These are phyloP conservation scores for Boehmeria nivea DNA, from an alignment of 306 rosid species.

Conservation along the genomic window DNA sequence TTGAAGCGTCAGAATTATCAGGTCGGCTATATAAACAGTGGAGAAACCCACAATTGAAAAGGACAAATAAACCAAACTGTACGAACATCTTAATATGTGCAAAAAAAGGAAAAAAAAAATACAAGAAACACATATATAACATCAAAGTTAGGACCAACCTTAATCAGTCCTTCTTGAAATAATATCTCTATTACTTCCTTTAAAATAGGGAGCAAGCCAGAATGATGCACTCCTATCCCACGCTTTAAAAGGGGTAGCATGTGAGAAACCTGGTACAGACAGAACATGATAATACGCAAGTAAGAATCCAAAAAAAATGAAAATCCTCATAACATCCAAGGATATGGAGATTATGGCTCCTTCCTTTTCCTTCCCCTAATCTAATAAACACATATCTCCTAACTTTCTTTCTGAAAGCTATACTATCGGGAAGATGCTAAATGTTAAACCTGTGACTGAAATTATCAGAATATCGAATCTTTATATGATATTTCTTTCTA, in stretches of 20 bases:
- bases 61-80: too few relatives aligned
- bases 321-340: background rate
- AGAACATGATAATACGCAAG: conserved; percentile 6
- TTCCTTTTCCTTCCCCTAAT: background rate
- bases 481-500: too few relatives aligned
- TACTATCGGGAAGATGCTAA: too few relatives aligned
- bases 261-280: conserved; percentile 58
- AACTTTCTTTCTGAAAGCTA: background rate
- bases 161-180: conserved; percentile 94
- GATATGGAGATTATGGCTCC: background rate
- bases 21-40: too few relatives aligned
- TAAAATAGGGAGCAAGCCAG: conserved; percentile 95
- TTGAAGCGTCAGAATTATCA: too few relatives aligned
- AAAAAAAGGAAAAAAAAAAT: too few relatives aligned
- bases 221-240: conserved; percentile 98
- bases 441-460: too few relatives aligned
- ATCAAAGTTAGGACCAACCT: conserved; percentile 43
- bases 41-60: too few relatives aligned
- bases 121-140: background rate
- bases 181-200: conserved; percentile 94
- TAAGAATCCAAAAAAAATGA: conserved; percentile 1
- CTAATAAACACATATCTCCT: background rate
- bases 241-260: conserved; percentile 93
- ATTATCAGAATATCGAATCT: too few relatives aligned
- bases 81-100: too few relatives aligned